Evolutionary conservation across 768 basidiomycete genomes (phyloP).

Genomic region (Exsudoporus frostii): DNA sequence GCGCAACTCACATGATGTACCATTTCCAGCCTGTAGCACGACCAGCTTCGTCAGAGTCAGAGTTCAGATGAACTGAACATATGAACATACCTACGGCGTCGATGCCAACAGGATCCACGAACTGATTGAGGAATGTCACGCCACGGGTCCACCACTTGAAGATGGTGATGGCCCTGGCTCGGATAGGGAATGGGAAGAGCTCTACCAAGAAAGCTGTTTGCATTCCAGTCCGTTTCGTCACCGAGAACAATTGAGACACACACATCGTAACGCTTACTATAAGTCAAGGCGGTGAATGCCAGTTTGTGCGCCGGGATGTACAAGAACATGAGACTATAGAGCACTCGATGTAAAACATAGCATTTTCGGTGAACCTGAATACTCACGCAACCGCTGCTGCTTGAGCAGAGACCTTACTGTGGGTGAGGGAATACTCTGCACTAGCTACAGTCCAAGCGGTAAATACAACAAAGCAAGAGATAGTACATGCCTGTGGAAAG

Average conservation of each 20-base stretch:
- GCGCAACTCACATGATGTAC: constrained; percentile 2
- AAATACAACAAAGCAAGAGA: constrained; percentile 14
- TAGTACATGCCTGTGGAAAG: constrained; percentile 7
- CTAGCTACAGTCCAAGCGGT: constrained; percentile 17
- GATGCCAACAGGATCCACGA: constrained; percentile 19
- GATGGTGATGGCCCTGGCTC: constrained; percentile 57
- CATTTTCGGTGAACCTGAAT: neutral
- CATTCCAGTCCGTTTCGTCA: neutral
- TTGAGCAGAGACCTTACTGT: constrained; percentile 1
- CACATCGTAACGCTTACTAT: neutral
- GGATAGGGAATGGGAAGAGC: constrained; percentile 61
- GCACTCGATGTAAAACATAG: too few species aligned
- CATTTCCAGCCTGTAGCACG: constrained; percentile 11
- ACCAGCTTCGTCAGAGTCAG: neutral
- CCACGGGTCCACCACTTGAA: constrained; percentile 58
- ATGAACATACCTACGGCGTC: constrained; percentile 3
- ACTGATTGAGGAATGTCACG: constrained; percentile 7
- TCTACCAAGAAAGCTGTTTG: constrained; percentile 57
- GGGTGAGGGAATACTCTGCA: constrained; percentile 16
- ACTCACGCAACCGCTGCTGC: constrained; percentile 11
- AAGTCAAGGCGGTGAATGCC: constrained; percentile 7
- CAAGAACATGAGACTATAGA: constrained; percentile 18
- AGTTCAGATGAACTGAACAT: neutral
- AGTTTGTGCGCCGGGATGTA: constrained; percentile 12
- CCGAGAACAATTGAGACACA: too few species aligned